phyloP scores from a whole-genome alignment of 2,329 filamentous ascomycete genomes.

The Aureobasidium mangrovei region DNA sequence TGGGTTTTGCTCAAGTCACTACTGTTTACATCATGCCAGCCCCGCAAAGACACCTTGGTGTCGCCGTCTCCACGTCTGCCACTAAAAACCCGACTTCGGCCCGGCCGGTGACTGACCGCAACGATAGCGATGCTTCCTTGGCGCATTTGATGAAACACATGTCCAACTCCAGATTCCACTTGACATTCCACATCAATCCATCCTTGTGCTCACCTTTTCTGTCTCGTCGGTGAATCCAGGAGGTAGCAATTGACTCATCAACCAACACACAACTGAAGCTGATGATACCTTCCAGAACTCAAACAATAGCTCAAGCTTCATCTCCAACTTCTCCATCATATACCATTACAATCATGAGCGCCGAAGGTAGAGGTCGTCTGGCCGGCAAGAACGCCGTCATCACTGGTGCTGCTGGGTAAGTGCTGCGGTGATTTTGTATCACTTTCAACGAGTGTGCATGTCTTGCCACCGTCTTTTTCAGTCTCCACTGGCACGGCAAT shows the following conservation, averaged over 20 bases:
- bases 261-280: background rate
- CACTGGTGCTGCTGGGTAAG: slow-evolving; percentile 79
- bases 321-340: background rate
- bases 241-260: background rate
- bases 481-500: background rate
- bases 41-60: background rate
- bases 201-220: background rate
- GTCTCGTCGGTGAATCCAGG: background rate
- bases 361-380: slow-evolving; percentile 37
- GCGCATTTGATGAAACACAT: slow-evolving; percentile 4
- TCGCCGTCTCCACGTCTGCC: background rate
- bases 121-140: slow-evolving; percentile 10
- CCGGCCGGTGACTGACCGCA: slow-evolving; percentile 9
- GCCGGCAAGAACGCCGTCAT: slow-evolving; percentile 64
- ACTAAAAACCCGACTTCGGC: slow-evolving; percentile 7
- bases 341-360: slow-evolving; percentile 1
- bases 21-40: background rate
- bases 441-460: background rate
- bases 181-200: slow-evolving; percentile 2
- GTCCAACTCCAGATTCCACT: slow-evolving; percentile 9
- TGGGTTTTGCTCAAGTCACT: no score
- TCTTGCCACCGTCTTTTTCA: background rate
- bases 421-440: background rate
- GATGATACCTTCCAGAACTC: background rate
- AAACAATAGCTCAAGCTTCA: background rate